A percentile compares a stretch with the other conserved stretches of the same genome.
Conservation (phyloP, 768 basidiomycete species). For the Galerina sulciceps region DNA sequence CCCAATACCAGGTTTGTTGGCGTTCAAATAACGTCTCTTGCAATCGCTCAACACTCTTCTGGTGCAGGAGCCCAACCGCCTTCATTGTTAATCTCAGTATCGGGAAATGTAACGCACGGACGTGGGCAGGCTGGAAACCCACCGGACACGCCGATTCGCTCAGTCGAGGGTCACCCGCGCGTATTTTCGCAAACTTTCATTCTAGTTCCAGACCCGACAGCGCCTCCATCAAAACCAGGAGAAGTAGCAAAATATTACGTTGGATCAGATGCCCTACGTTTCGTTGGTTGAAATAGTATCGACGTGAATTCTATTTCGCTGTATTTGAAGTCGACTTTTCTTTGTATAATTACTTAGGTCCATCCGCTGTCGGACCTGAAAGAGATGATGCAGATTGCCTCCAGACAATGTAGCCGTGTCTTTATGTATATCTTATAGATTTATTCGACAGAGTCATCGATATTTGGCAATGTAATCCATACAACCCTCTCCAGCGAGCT, state of each 20-base stretch:
- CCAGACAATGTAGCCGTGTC: background rate
- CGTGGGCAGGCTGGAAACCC: slow-evolving; percentile 63
- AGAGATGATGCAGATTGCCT: background rate
- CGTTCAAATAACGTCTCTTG: background rate
- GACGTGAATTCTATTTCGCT: background rate
- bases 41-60: slow-evolving; percentile 10
- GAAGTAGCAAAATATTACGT: slow-evolving; percentile 85
- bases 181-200: slow-evolving; percentile 90
- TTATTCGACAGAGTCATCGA: too few relatives aligned
- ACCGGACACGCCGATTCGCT: slow-evolving; percentile 49
- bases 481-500: too few relatives aligned
- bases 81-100: slow-evolving; percentile 77
- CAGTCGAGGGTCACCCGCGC: slow-evolving; percentile 76
- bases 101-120: slow-evolving; percentile 79
- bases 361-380: background rate
- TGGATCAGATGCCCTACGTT: slow-evolving; percentile 77
- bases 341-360: background rate
- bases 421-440: background rate
- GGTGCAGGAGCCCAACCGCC: slow-evolving; percentile 75
- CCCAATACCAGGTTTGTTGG: slow-evolving; percentile 74
- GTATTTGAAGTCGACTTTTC: slow-evolving; percentile 5
- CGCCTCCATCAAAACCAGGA: slow-evolving; percentile 65
- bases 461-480: too few relatives aligned
- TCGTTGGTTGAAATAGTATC: slow-evolving; percentile 63
- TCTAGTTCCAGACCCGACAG: slow-evolving; percentile 75